A percentile compares a stretch with the other conserved stretches of the same genome.
phyloP scores from a whole-genome alignment of 129 eudicot genomes.

The Kitagawia praeruptora region DNA sequence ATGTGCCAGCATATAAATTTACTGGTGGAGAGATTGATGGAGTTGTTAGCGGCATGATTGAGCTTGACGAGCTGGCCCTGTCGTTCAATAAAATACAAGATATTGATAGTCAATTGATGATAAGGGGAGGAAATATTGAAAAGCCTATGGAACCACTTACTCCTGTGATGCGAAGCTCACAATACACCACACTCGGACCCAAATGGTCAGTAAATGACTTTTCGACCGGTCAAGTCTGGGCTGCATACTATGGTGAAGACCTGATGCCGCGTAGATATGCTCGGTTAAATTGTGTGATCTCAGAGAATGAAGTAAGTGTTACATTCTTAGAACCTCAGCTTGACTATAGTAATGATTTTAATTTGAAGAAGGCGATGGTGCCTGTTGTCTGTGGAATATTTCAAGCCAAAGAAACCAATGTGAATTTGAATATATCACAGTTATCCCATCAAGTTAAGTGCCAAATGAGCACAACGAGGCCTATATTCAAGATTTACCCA shows the following conservation, averaged over 20 bases:
- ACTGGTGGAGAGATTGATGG: constrained; percentile 42
- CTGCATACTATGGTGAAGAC: constrained; percentile 35
- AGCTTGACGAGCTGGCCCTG: constrained; percentile 48
- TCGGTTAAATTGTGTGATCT: constrained; percentile 29
- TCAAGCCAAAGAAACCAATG: constrained; percentile 25
- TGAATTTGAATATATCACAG: constrained; percentile 27
- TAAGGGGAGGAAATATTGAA: constrained; percentile 18
- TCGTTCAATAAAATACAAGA: constrained; percentile 17
- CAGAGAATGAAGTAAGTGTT: constrained; percentile 28
- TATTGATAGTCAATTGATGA: constrained; percentile 11
- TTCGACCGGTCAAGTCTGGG: constrained; percentile 55
- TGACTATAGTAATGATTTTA: constrained; percentile 17
- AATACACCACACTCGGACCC: constrained; percentile 27
- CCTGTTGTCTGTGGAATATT: constrained; percentile 47
- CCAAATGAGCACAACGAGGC: constrained; percentile 21
- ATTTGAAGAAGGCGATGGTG: constrained; percentile 31
- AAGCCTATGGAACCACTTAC: not conserved
- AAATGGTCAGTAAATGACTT: constrained; percentile 36
- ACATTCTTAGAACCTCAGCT: constrained; percentile 44
- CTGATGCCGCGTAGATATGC: constrained; percentile 49
- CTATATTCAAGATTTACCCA: constrained; percentile 46
- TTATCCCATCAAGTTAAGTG: constrained; percentile 46
- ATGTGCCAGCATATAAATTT: constrained; percentile 42
- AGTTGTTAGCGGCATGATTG: constrained; percentile 36
- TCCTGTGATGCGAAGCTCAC: constrained; percentile 2